Percentiles rank a stretch among this genome's conserved stretches.
These are phyloP conservation scores for Leccinum subspadiceum DNA, from an alignment of 1,284 basidiomycete genomes.

Conservation along the genomic window DNA sequence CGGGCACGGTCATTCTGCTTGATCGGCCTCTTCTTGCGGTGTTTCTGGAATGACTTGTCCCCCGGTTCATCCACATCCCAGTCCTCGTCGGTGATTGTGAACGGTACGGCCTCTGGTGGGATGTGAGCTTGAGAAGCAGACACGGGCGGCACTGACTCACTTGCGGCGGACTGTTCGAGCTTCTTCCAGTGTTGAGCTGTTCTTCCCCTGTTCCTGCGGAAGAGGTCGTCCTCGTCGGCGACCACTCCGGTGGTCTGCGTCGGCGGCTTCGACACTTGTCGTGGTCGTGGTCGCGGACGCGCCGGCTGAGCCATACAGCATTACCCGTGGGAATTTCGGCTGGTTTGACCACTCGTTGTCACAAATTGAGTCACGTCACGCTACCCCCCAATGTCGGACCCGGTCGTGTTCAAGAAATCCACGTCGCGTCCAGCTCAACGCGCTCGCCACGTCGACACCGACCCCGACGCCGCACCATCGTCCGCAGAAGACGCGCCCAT, in stretches of 20 bases:
- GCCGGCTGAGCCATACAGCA: conserved; percentile 20
- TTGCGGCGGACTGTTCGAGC: conserved; percentile 50
- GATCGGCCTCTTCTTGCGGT: conserved; percentile 37
- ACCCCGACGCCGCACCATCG: conserved; percentile 26
- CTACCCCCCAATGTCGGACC: conserved; percentile 29
- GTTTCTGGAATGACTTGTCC: conserved; percentile 30
- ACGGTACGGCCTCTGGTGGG: conserved; percentile 24
- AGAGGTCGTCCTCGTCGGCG: conserved; percentile 61
- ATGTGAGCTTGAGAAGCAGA: conserved; percentile 13
- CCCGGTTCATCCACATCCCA: conserved; percentile 27
- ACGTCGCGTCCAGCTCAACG: conserved; percentile 54
- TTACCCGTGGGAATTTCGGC: conserved; percentile 46
- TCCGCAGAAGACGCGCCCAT: conserved; percentile 47
- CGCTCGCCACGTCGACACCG: conserved; percentile 44
- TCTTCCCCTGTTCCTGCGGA: conserved; percentile 59
- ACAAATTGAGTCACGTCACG: conserved; percentile 34
- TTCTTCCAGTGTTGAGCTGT: conserved; percentile 55
- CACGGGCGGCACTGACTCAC: conserved; percentile 34
- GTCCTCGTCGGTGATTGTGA: conserved; percentile 15
- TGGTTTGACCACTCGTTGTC: conserved; percentile 21
- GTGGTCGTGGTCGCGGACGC: conserved; percentile 54
- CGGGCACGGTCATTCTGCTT: conserved; percentile 34
- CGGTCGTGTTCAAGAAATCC: conserved; percentile 54
- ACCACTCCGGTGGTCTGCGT: conserved; percentile 24
- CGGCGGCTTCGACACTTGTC: conserved; percentile 36